phyloP scores from a whole-genome alignment of 441 rosid species.

The Gossypium gossypioides region DNA sequence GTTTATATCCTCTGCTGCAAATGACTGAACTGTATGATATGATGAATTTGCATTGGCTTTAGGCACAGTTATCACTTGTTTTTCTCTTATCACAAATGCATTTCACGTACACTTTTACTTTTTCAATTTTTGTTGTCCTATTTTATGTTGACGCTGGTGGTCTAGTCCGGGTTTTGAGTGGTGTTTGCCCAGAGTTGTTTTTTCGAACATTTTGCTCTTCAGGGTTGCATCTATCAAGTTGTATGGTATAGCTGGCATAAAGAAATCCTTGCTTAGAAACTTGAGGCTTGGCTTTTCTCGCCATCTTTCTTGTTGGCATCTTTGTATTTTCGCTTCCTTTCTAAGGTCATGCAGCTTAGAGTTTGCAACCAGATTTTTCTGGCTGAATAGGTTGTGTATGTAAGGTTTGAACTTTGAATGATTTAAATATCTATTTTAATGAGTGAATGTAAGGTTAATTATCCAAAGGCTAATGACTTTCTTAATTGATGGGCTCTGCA shows the following conservation, averaged over 20 bases:
- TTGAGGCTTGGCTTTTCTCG: background rate
- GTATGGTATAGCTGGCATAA: background rate
- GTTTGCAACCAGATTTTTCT: background rate
- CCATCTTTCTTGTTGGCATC: background rate
- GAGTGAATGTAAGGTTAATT: background rate
- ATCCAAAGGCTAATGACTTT: slow-evolving; percentile 4
- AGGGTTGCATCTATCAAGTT: background rate
- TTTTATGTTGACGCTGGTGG: background rate
- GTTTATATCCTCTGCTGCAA: background rate
- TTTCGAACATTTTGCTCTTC: background rate
- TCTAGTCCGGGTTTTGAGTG: background rate
- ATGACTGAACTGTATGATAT: background rate
- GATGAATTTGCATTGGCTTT: background rate
- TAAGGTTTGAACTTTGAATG: background rate
- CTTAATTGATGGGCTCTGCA: slow-evolving; percentile 22
- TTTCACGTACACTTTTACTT: background rate
- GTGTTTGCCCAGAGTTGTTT: background rate
- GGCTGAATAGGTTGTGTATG: background rate
- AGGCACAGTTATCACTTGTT: background rate
- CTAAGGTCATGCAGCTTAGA: background rate
- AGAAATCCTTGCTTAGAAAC: background rate
- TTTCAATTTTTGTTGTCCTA: background rate
- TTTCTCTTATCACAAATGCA: slow-evolving; percentile 5
- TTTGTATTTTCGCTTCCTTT: background rate
- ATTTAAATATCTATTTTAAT: background rate